Evolutionary conservation across 1,139 yeast species (phyloP).

Genomic region (Suhomyces chickasaworum): DNA sequence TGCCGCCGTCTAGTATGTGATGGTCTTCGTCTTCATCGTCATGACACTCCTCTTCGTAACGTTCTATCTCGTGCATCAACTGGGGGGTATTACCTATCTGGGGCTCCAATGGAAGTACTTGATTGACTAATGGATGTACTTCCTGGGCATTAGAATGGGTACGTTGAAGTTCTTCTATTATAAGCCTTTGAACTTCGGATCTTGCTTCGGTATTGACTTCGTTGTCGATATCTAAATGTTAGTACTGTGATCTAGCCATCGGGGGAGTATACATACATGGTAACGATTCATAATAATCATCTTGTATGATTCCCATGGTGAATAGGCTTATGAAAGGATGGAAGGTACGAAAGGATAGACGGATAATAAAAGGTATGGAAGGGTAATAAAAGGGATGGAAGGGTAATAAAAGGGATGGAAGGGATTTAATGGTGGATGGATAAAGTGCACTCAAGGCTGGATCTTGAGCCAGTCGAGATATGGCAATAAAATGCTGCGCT

Average conservation of each 20-base stretch:
- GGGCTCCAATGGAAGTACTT: slow-evolving; percentile 27
- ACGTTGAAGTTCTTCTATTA: slow-evolving; percentile 17
- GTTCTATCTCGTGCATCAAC: slow-evolving; percentile 30
- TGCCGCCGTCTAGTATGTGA: slow-evolving; percentile 22
- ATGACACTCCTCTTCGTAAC: slow-evolving; percentile 32
- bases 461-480: background rate
- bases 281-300: background rate
- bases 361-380: background rate
- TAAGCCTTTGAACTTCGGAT: slow-evolving; percentile 37
- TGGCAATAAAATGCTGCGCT: slow-evolving; percentile 1
- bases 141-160: background rate
- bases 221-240: slow-evolving; percentile 3
- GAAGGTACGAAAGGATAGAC: too few relatives aligned
- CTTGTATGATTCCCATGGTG: background rate
- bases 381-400: too few relatives aligned
- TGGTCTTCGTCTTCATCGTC: slow-evolving; percentile 22
- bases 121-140: slow-evolving; percentile 35
- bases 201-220: slow-evolving; percentile 34
- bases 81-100: slow-evolving; percentile 18
- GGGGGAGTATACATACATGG: background rate
- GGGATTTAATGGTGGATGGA: too few relatives aligned
- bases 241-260: background rate
- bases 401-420: background rate
- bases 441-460: background rate
- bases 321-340: too few relatives aligned